A percentile compares a stretch with the other conserved stretches of the same genome.
phyloP scores from a whole-genome alignment of 495 filamentous ascomycete species.

The Penicillium egyptiacum region DNA sequence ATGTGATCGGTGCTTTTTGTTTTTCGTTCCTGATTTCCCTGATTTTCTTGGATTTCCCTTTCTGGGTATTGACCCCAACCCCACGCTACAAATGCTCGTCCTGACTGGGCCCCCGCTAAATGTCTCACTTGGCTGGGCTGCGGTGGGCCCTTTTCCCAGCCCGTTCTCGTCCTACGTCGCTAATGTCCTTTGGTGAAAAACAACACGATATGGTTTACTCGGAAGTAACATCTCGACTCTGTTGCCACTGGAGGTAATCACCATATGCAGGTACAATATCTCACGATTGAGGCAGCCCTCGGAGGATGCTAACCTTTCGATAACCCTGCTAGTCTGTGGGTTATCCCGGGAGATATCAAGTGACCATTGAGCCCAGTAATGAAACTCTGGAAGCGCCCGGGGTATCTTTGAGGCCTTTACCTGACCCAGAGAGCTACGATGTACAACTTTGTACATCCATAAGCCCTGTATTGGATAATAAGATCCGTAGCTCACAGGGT shows the following conservation, averaged over 20 bases:
- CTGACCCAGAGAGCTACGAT: not conserved
- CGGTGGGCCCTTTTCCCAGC: not conserved
- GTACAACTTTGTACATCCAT: not conserved
- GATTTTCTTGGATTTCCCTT: not conserved
- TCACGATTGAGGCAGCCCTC: not conserved
- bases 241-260: not conserved
- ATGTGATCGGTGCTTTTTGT: conserved; percentile 16
- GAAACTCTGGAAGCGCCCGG: not conserved
- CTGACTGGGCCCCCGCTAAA: conserved; percentile 8
- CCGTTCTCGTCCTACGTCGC: not conserved
- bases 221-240: not conserved
- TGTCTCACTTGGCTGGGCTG: conserved; percentile 22
- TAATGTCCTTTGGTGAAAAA: too few species aligned
- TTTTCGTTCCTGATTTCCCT: conserved; percentile 14
- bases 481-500: not conserved
- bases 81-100: not conserved
- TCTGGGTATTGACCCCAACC: not conserved
- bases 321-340: not conserved
- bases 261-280: conserved; percentile 9
- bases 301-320: not conserved
- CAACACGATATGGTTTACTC: not conserved
- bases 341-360: not conserved
- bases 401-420: not conserved
- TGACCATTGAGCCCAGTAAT: not conserved
- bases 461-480: not conserved